These are phyloP conservation scores for Cutaneotrichosporon cavernicola DNA, from an alignment of 1,284 basidiomycete species.

Conservation along the genomic window DNA sequence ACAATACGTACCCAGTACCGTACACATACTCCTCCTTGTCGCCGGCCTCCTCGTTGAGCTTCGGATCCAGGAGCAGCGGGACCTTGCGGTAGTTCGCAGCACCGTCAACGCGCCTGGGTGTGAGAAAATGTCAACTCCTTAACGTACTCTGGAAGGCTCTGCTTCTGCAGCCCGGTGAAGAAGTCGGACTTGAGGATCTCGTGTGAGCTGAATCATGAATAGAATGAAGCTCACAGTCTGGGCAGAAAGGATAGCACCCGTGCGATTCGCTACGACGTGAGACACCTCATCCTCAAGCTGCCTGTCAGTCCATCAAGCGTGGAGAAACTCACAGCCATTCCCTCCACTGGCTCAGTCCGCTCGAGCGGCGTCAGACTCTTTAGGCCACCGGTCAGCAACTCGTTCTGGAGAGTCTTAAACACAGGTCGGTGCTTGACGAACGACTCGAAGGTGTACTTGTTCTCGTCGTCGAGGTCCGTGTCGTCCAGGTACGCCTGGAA, in stretches of 20 bases:
- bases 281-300: constrained; percentile 76
- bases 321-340: constrained; percentile 62
- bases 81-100: constrained; percentile 86
- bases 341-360: constrained; percentile 67
- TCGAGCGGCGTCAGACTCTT: constrained; percentile 82
- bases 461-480: constrained; percentile 72
- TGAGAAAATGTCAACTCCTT: constrained; percentile 11
- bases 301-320: neutral
- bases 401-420: constrained; percentile 92
- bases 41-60: constrained; percentile 36
- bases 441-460: constrained; percentile 72
- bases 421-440: constrained; percentile 85
- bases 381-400: constrained; percentile 75
- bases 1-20: constrained; percentile 71
- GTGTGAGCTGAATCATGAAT: constrained; percentile 52
- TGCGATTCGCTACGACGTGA: constrained; percentile 77
- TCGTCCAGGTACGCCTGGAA: constrained; percentile 94
- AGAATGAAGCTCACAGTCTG: constrained; percentile 36
- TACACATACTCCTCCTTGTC: constrained; percentile 68
- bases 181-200: constrained; percentile 93
- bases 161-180: constrained; percentile 91
- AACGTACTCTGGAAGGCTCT: constrained; percentile 83
- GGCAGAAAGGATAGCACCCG: constrained; percentile 77
- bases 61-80: constrained; percentile 61
- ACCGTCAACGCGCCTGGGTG: constrained; percentile 77